phyloP scores from a whole-genome alignment of 495 filamentous ascomycete species.

The Geoglossum glabrum region DNA sequence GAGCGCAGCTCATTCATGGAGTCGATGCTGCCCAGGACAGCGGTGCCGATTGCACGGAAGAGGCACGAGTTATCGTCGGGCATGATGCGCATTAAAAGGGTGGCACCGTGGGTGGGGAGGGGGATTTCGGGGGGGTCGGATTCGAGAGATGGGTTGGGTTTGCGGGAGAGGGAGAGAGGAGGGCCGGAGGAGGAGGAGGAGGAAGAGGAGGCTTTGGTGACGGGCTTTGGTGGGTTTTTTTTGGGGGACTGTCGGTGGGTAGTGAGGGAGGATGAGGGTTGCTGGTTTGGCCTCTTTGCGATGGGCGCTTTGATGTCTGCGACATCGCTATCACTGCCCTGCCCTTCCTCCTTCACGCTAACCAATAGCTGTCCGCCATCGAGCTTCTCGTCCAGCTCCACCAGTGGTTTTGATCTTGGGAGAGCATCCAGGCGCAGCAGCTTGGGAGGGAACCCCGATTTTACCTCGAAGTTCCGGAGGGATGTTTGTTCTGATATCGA shows the following conservation, averaged over 20 bases:
- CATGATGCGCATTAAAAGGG: conserved; percentile 77
- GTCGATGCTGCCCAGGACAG: conserved; percentile 51
- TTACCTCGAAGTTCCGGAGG: conserved; percentile 44
- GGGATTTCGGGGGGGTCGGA: conserved; percentile 51
- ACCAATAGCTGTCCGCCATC: conserved; percentile 73
- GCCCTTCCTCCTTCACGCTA: conserved; percentile 13
- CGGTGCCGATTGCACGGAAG: conserved; percentile 71
- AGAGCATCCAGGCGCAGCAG: conserved; percentile 37
- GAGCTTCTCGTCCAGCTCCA: conserved; percentile 42
- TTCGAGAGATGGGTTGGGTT: conserved; percentile 19
- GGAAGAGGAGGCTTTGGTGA: no score
- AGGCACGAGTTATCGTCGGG: conserved; percentile 93
- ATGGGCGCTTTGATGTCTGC: not conserved
- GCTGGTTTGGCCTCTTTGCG: not conserved
- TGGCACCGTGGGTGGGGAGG: conserved; percentile 38
- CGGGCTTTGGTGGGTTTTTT: no score
- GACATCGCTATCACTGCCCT: not conserved
- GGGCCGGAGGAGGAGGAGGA: not conserved
- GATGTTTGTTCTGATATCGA: conserved; percentile 35
- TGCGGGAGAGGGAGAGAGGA: conserved; percentile 20
- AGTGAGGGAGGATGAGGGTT: not conserved
- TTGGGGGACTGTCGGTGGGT: not conserved
- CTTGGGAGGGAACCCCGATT: conserved; percentile 72
- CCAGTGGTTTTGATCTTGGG: conserved; percentile 25
- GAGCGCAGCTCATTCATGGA: conserved; percentile 58